These are phyloP conservation scores for Fusarium virguliforme DNA, from an alignment of 2,329 filamentous ascomycete genomes.

Conservation along the genomic window DNA sequence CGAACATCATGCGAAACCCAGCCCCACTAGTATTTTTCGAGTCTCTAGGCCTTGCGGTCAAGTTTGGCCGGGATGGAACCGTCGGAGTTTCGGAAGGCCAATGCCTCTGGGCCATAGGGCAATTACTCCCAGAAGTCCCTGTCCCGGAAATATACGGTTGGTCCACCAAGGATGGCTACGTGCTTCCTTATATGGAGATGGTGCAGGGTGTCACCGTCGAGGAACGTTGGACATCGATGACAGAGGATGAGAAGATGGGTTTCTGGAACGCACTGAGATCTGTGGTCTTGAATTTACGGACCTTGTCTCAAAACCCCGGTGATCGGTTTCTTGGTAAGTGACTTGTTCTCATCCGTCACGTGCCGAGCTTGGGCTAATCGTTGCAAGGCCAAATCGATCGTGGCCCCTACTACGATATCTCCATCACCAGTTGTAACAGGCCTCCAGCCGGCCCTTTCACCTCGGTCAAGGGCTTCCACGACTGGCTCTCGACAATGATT, in stretches of 20 bases:
- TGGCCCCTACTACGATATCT: too few species aligned
- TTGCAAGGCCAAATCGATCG: too few species aligned
- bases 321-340: conserved; percentile 22
- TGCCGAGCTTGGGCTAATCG: too few species aligned
- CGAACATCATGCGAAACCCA: background rate
- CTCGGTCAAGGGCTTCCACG: conserved; percentile 21
- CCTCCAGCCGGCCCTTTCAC: background rate
- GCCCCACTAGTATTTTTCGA: conserved; percentile 4
- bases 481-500: conserved; percentile 21
- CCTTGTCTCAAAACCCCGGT: conserved; percentile 11
- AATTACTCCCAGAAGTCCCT: conserved; percentile 5
- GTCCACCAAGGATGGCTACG: background rate
- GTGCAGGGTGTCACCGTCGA: conserved; percentile 16
- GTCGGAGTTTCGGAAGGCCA: background rate
- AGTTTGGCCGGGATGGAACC: conserved; percentile 11
- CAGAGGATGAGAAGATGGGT: background rate
- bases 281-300: background rate
- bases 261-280: conserved; percentile 9
- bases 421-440: too few species aligned
- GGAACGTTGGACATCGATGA: conserved; percentile 5
- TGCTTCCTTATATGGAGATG: conserved; percentile 28
- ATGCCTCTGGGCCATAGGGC: background rate
- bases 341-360: too few species aligned
- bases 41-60: conserved; percentile 12
- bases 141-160: conserved; percentile 35